A percentile compares a stretch with the other conserved stretches of the same genome.
phyloP scores from a whole-genome alignment of 768 basidiomycete genomes.

The Amanita polypyramis region DNA sequence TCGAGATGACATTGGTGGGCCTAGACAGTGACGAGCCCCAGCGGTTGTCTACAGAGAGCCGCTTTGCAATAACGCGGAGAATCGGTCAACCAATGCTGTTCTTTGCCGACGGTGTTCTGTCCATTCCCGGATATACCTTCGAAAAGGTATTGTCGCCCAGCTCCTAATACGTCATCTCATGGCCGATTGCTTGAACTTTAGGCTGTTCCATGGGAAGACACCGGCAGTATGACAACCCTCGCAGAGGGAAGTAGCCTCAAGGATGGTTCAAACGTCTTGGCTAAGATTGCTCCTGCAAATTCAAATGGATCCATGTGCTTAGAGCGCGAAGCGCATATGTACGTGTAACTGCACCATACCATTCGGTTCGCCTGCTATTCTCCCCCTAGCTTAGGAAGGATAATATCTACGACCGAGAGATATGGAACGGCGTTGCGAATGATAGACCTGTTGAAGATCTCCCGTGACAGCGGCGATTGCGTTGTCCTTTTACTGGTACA shows the following conservation, averaged over 20 bases:
- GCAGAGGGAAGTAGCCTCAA: conserved; percentile 63
- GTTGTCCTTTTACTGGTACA: conserved; percentile 64
- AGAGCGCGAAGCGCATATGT: conserved; percentile 69
- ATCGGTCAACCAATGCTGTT: conserved; percentile 49
- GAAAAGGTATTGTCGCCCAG: conserved; percentile 36
- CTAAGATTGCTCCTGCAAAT: conserved; percentile 65
- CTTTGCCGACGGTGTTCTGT: conserved; percentile 47
- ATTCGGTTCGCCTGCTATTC: not conserved
- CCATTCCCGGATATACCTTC: conserved; percentile 64
- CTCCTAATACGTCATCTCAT: not conserved
- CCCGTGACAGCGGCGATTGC: conserved; percentile 54
- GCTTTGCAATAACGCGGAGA: conserved; percentile 37
- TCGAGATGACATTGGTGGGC: too few relatives aligned
- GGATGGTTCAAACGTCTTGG: conserved; percentile 57
- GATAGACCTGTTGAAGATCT: conserved; percentile 59
- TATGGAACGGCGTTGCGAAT: conserved; percentile 43
- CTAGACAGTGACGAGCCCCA: too few relatives aligned
- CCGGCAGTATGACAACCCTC: conserved; percentile 58
- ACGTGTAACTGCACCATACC: conserved; percentile 16
- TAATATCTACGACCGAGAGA: conserved; percentile 39
- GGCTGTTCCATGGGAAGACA: conserved; percentile 62
- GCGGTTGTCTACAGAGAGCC: not conserved
- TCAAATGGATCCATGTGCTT: conserved; percentile 65
- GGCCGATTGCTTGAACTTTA: conserved; percentile 15
- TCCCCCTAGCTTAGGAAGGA: conserved; percentile 34